Conservation (phyloP, 2,329 filamentous ascomycete species). For the Triangularia verruculosa region DNA sequence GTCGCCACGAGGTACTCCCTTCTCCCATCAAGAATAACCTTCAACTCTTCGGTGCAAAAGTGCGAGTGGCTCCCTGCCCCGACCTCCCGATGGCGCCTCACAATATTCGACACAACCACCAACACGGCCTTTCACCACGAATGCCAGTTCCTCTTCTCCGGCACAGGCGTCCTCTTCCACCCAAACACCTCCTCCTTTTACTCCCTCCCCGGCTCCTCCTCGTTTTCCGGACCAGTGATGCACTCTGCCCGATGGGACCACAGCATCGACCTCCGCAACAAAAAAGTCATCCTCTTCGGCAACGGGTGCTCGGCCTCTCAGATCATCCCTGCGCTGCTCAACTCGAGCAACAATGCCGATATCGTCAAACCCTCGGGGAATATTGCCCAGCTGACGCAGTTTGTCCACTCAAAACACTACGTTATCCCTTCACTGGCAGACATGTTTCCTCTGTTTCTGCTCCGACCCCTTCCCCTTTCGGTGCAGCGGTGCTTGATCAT, state of each 20-base stretch:
- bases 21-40: conserved; percentile 39
- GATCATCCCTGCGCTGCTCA: conserved; percentile 35
- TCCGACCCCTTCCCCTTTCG: neutral
- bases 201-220: conserved; percentile 30
- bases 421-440: neutral
- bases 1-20: conserved; percentile 49
- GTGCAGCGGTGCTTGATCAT: neutral
- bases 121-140: neutral
- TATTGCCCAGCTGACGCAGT: conserved; percentile 38
- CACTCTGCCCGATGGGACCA: neutral
- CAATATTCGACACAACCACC: conserved; percentile 33
- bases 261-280: conserved; percentile 23
- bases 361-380: conserved; percentile 28
- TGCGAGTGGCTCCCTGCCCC: conserved; percentile 39
- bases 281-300: conserved; percentile 35
- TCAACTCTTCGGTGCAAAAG: conserved; percentile 37
- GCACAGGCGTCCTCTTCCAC: conserved; percentile 34
- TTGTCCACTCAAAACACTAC: conserved; percentile 41
- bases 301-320: conserved; percentile 38
- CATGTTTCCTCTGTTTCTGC: neutral
- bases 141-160: conserved; percentile 40
- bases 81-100: conserved; percentile 32
- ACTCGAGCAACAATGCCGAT: neutral
- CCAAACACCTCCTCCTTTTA: conserved; percentile 34
- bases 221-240: conserved; percentile 29